These are phyloP conservation scores for Endothia cerciana DNA, from an alignment of 2,329 filamentous ascomycete species.

Conservation along the genomic window DNA sequence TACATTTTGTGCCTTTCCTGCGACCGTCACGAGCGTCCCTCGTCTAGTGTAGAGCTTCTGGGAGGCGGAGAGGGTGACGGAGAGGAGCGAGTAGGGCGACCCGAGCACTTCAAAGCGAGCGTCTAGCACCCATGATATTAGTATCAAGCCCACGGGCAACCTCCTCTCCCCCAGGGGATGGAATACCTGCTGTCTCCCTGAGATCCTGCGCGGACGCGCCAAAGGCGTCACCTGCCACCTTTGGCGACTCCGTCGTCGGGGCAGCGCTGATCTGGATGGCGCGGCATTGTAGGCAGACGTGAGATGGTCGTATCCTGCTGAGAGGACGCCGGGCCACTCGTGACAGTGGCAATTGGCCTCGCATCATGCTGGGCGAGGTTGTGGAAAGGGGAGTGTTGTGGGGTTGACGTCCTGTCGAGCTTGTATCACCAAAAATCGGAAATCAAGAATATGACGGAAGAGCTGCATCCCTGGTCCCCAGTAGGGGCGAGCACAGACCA, in stretches of 20 bases:
- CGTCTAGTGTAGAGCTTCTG: slow-evolving; percentile 91
- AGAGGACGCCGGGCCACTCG: slow-evolving; percentile 40
- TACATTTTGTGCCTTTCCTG: slow-evolving; percentile 90
- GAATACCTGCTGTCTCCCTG: slow-evolving; percentile 56
- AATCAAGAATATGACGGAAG: slow-evolving; percentile 21
- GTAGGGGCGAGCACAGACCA: slow-evolving; percentile 15
- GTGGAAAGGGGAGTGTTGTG: slow-evolving; percentile 15
- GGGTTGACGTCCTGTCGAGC: slow-evolving; percentile 10
- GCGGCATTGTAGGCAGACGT: slow-evolving; percentile 60
- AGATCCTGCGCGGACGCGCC: slow-evolving; percentile 49
- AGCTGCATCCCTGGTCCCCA: slow-evolving; percentile 1
- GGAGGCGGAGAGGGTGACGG: slow-evolving; percentile 88
- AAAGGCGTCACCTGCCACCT: slow-evolving; percentile 58
- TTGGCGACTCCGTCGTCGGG: slow-evolving; percentile 59
- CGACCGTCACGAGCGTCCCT: slow-evolving; percentile 87
- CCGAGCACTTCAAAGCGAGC: slow-evolving; percentile 94
- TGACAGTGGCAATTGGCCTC: slow-evolving; percentile 46
- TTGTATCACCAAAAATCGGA: slow-evolving; percentile 26
- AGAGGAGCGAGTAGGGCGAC: slow-evolving; percentile 89
- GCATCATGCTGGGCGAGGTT: slow-evolving; percentile 42
- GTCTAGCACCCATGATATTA: slow-evolving; percentile 58
- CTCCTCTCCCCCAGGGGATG: not conserved
- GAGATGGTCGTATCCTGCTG: slow-evolving; percentile 37
- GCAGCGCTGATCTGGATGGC: slow-evolving; percentile 66
- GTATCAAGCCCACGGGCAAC: not conserved